Conservation (phyloP, 2,329 filamentous ascomycete genomes). For the Rutstroemia sp. region DNA sequence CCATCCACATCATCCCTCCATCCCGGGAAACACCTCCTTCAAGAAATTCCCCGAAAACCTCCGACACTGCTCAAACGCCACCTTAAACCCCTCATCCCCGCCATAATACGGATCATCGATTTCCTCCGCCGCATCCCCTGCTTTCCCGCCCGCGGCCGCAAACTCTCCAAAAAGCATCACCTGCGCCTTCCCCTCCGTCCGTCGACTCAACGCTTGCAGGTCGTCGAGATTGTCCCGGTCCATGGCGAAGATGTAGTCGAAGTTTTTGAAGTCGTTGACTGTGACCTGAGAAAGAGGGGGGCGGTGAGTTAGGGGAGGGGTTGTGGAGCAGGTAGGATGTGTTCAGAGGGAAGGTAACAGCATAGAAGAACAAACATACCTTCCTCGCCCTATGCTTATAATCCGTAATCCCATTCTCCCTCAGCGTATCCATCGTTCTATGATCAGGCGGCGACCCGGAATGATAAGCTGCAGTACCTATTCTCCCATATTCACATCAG, state of each 20-base stretch:
- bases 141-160: constrained; percentile 38
- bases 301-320: neutral
- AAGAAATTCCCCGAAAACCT: constrained; percentile 61
- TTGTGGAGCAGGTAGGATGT: too few relatives aligned
- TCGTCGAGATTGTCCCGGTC: constrained; percentile 74
- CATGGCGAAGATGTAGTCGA: constrained; percentile 96
- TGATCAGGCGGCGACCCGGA: constrained; percentile 67
- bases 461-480: constrained; percentile 66
- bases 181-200: constrained; percentile 50
- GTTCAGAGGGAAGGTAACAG: too few relatives aligned
- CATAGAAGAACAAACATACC: constrained; percentile 34
- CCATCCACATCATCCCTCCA: constrained; percentile 13
- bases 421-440: constrained; percentile 74
- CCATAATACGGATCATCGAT: constrained; percentile 91
- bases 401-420: constrained; percentile 63
- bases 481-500: neutral
- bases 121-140: constrained; percentile 49
- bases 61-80: constrained; percentile 76
- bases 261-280: constrained; percentile 67
- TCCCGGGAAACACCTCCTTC: constrained; percentile 24
- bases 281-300: constrained; percentile 35
- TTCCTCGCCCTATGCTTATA: constrained; percentile 74
- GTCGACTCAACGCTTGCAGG: constrained; percentile 50
- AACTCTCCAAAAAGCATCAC: constrained; percentile 81
- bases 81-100: constrained; percentile 71